Base-by-base conservation (phyloP, 2,329 filamentous ascomycete genomes). In the Thelonectria discophora region DNA sequence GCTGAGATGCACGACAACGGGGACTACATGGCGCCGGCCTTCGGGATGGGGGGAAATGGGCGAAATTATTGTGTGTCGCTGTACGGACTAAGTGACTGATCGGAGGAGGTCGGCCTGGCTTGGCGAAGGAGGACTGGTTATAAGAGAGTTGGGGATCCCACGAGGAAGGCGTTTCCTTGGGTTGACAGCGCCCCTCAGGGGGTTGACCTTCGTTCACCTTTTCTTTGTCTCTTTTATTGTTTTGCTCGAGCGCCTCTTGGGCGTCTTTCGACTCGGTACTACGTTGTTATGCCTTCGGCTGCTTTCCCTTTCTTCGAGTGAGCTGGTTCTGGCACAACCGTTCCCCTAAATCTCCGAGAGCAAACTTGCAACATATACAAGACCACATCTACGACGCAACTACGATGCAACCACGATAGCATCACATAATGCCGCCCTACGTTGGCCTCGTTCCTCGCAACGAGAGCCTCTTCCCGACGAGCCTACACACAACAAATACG, bases 391-490 rank as follows among this genome's bases (percentile, higher is more conserved):
- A 43, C 27, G 40, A 43, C 10, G 43, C 43, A 46, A 34, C 34
- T 27, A 32, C 47, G 21, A 37, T 24, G 50, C 47, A 54, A 46
- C 53, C 17, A 53, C 43, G 37, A 40, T n/a, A 45, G 5, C 34
- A 9, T n/a, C 15, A 49, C 13, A 48, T 15, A 17, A 13, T 13
- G 50, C 12, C 32, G 12, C 15, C 15, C 27, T 64, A 64, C 62
- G 62, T 64, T 64, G 48, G 42, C 51, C 21, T 27, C 51, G 49
- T 45, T 54, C 53, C 43, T 52, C 40, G 15, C 50, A 61, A 34
- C 34, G 13, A 30, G 18, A 47, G 58, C 48, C 53, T 24, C 52
- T 62, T 58, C 58, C 61, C 47, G 58, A 50, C 50, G 58, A 55
- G 58, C 48, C 39, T 6, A 32, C 17, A 18, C n/a, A 18, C 3